Base-by-base conservation (phyloP, 1,284 basidiomycete genomes). In the Moesziomyces parantarcticus region DNA sequence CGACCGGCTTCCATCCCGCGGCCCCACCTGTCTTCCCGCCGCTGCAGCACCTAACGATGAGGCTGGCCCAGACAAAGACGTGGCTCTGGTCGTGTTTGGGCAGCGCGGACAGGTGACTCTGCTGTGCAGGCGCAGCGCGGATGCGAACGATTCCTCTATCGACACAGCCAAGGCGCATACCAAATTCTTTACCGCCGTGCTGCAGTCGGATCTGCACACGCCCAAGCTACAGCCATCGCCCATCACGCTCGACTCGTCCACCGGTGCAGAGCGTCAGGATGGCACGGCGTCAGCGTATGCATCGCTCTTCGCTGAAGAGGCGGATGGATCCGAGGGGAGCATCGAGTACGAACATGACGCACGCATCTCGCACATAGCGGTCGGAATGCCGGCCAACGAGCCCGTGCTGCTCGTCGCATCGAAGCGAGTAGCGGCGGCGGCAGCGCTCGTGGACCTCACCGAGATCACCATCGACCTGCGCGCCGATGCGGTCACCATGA, bases 331-430 rank as follows among this genome's bases (percentile, higher is more conserved):
- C 18, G 61, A 43, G 6, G 23, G 9, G 8, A 40, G 32, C 20
- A 23, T 43, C 5, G 22, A 42, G 36, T 25, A 22, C 16, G 49
- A 22, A 18, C 20, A 25, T 14, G 45, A 50, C 3, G 44, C 45
- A 5, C 18, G 18, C 48, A 34, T 74, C 25, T 65, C 65, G 4
- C 66, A 75, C 22, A 36, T 75, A 14, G 72, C 72, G 18, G 50
- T 75, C n/a, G 72, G 72, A 4, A 63, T 75, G 67, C 58, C 58
- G 4, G 56, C 54, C 26, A 59, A 70, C 47, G 63, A 66, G 36
- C 40, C 62, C 2, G 32, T 45, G 18, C 45, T 75, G 7, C 42
- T 75, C 16, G 63, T 70, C 8, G 72, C 72, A 9, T 66, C 58
- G 16, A 66, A 50, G 39, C 62, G 58, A 0, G 9, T 21, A 7